These are phyloP conservation scores for Boletus bicolor DNA, from an alignment of 768 basidiomycete species.

Conservation along the genomic window DNA sequence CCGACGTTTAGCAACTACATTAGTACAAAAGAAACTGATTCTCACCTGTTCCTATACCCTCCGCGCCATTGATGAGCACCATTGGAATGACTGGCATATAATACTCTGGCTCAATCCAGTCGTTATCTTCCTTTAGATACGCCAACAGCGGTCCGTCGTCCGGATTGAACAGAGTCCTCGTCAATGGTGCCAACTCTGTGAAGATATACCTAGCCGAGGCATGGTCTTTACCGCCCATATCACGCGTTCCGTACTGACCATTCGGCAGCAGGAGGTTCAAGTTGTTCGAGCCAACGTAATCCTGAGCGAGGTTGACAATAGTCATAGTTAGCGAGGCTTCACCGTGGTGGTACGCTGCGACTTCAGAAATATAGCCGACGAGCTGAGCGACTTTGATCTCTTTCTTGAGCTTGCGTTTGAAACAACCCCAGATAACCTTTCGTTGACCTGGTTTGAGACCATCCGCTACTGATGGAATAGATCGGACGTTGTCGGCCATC, in stretches of 20 bases:
- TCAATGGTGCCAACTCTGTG: constrained; percentile 73
- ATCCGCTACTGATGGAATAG: constrained; percentile 91
- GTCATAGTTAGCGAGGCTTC: constrained; percentile 84
- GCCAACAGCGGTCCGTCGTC: constrained; percentile 84
- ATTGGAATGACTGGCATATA: constrained; percentile 90
- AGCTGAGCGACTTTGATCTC: constrained; percentile 97
- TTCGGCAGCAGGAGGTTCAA: constrained; percentile 82
- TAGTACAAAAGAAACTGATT: background rate
- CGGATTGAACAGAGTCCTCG: constrained; percentile 75
- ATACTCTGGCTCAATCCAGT: constrained; percentile 87
- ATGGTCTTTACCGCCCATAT: constrained; percentile 91
- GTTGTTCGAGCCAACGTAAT: constrained; percentile 95
- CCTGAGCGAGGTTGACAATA: constrained; percentile 91
- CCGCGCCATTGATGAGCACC: constrained; percentile 89
- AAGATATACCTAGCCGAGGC: constrained; percentile 96
- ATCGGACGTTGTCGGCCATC: constrained; percentile 98
- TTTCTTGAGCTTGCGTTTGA: constrained; percentile 88
- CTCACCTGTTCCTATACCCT: constrained; percentile 95
- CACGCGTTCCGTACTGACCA: constrained; percentile 96
- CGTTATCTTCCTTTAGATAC: constrained; percentile 82
- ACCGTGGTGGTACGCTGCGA: constrained; percentile 96
- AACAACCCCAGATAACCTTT: constrained; percentile 94
- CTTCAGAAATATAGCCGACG: constrained; percentile 91
- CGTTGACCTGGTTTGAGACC: constrained; percentile 97
- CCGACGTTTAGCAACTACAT: background rate